These are phyloP conservation scores for Eucalyptus regnans DNA, from an alignment of 345 rosid species.

Conservation along the genomic window DNA sequence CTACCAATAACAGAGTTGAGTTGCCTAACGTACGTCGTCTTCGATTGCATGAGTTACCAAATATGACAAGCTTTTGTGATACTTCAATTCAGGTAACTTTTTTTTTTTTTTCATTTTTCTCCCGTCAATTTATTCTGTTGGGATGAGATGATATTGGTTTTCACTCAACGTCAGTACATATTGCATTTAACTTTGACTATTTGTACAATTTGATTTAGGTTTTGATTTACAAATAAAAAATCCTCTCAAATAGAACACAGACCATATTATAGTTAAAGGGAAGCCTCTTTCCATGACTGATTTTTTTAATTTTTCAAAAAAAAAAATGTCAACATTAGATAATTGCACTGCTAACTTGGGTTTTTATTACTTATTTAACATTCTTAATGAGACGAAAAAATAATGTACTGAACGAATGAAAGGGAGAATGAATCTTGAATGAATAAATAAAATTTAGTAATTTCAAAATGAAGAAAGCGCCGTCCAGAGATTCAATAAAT, in stretches of 20 bases:
- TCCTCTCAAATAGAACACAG: neutral
- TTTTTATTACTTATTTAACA: neutral
- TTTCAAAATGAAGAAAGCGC: neutral
- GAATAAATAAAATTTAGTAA: neutral
- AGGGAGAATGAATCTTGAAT: neutral
- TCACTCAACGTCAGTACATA: fast-evolving
- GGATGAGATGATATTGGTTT: neutral
- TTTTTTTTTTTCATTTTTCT: too few relatives aligned
- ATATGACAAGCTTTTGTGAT: neutral
- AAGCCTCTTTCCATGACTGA: neutral
- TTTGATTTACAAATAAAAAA: too few relatives aligned
- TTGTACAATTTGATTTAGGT: neutral
- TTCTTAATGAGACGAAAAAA: neutral
- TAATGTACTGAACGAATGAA: too few relatives aligned
- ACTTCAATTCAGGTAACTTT: neutral
- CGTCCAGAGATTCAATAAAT: too few relatives aligned
- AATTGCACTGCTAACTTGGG: neutral
- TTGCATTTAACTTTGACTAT: neutral
- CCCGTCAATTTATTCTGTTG: fast-evolving
- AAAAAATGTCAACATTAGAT: too few relatives aligned
- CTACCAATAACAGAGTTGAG: neutral
- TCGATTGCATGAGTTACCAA: fast-evolving
- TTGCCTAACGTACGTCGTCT: fast-evolving
- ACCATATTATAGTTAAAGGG: neutral
- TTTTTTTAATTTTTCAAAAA: too few relatives aligned